These are phyloP conservation scores for Arxiozyma bovina DNA, from an alignment of 1,139 yeast species.

Conservation along the genomic window DNA sequence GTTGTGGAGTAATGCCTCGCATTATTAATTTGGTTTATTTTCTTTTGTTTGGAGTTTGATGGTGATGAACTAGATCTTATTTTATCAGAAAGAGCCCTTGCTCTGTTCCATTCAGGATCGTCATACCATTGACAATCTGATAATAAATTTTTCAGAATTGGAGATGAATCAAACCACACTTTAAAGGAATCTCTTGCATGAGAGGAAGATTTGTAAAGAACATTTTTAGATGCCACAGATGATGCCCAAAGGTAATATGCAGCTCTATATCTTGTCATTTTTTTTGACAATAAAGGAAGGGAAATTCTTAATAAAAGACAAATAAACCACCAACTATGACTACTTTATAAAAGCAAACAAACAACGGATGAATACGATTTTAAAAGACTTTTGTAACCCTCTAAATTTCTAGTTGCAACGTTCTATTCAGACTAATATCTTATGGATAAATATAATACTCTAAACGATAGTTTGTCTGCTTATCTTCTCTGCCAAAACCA, in stretches of 20 bases:
- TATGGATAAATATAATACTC: too few relatives aligned
- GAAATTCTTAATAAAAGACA: too few relatives aligned
- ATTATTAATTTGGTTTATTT: neutral
- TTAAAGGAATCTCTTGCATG: conserved; percentile 19
- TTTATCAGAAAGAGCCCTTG: conserved; percentile 21
- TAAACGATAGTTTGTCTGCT: neutral
- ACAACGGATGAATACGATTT: neutral
- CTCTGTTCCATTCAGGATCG: conserved; percentile 28
- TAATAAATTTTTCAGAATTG: conserved; percentile 20
- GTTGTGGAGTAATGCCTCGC: conserved; percentile 3
- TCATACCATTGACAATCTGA: conserved; percentile 22
- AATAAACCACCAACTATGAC: too few relatives aligned
- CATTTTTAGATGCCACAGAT: conserved; percentile 17
- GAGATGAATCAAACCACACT: conserved; percentile 23
- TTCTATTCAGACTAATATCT: neutral
- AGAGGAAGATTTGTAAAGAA: conserved; percentile 16
- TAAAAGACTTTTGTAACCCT: neutral
- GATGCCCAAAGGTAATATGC: conserved; percentile 23
- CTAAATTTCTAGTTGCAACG: neutral
- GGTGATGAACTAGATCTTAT: conserved; percentile 1
- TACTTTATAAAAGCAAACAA: neutral
- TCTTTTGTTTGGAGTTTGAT: neutral
- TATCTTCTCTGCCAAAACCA: neutral
- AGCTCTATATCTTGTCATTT: conserved; percentile 15
- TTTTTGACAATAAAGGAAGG: neutral